Evolutionary conservation across 1,284 basidiomycete genomes (phyloP).

Genomic region (Pterulicium gracile): DNA sequence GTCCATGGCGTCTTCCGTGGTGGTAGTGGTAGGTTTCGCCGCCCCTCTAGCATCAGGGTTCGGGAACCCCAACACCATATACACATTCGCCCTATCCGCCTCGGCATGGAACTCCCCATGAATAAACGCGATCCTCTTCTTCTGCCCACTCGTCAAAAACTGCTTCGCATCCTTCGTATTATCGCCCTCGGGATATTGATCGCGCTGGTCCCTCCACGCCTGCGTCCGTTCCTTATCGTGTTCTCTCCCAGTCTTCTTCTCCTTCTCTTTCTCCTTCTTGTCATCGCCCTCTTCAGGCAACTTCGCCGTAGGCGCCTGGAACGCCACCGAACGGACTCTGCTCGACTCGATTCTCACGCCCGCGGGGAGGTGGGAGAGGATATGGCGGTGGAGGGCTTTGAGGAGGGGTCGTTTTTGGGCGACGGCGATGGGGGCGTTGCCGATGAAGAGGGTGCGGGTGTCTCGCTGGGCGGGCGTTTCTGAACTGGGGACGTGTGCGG

Average conservation of each 20-base stretch:
- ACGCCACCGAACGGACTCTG: constrained; percentile 87
- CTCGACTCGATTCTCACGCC: constrained; percentile 76
- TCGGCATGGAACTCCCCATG: constrained; percentile 77
- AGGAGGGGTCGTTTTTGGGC: constrained; percentile 55
- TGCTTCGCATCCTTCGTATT: constrained; percentile 43
- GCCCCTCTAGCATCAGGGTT: constrained; percentile 29
- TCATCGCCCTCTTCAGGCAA: constrained; percentile 37
- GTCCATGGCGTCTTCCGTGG: constrained; percentile 12
- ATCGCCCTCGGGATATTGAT: constrained; percentile 28
- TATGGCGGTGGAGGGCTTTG: constrained; percentile 64
- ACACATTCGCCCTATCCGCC: constrained; percentile 69
- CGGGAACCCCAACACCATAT: constrained; percentile 78
- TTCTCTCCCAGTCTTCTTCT: constrained; percentile 26
- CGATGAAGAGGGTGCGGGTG: constrained; percentile 85
- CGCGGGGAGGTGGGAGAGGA: constrained; percentile 55
- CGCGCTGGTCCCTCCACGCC: constrained; percentile 54
- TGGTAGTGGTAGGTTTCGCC: constrained; percentile 47
- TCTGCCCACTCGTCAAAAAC: constrained; percentile 76
- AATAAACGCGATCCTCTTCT: constrained; percentile 93
- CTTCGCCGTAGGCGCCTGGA: constrained; percentile 66
- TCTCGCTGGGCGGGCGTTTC: constrained; percentile 68
- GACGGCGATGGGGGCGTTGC: constrained; percentile 76
- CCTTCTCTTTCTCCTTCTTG: constrained; percentile 19
- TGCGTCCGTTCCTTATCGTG: constrained; percentile 53
- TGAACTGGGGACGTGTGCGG: constrained; percentile 42